These are phyloP conservation scores for Mycena vulgaris DNA, from an alignment of 768 basidiomycete genomes.

Conservation along the genomic window DNA sequence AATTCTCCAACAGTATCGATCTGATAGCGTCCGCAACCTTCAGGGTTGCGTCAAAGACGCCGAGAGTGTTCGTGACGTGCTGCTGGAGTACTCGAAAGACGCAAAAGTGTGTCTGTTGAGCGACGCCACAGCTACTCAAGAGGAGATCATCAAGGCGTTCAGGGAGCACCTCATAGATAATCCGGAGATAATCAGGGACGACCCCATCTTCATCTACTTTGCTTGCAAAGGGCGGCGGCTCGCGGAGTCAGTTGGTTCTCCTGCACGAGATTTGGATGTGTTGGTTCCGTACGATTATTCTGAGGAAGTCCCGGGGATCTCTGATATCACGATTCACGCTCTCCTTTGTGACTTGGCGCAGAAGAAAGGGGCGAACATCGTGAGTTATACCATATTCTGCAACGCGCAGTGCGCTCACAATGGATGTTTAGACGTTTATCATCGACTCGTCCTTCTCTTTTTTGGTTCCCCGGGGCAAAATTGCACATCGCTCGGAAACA, in stretches of 20 bases:
- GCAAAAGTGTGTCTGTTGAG: neutral
- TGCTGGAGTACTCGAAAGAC: neutral
- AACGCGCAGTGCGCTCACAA: neutral
- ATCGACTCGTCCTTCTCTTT: neutral
- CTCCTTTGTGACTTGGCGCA: slow-evolving; percentile 5
- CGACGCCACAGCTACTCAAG: neutral
- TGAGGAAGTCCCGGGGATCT: neutral
- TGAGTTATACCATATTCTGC: neutral
- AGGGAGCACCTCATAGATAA: neutral
- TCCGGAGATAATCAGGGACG: neutral
- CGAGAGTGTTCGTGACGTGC: neutral
- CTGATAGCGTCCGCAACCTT: neutral
- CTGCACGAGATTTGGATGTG: slow-evolving; percentile 5
- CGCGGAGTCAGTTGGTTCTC: neutral
- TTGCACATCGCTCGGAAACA: neutral
- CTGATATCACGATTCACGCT: neutral
- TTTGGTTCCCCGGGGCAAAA: neutral
- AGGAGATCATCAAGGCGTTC: neutral
- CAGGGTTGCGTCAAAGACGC: slow-evolving; percentile 12
- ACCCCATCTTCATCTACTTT: slow-evolving; percentile 12
- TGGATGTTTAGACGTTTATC: no score
- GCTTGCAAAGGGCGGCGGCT: slow-evolving; percentile 5
- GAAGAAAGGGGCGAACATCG: slow-evolving; percentile 13
- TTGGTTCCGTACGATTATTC: slow-evolving; percentile 6
- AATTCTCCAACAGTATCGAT: neutral